Base-by-base conservation (phyloP, 306 rosid species). In the Abrus precatorius region DNA sequence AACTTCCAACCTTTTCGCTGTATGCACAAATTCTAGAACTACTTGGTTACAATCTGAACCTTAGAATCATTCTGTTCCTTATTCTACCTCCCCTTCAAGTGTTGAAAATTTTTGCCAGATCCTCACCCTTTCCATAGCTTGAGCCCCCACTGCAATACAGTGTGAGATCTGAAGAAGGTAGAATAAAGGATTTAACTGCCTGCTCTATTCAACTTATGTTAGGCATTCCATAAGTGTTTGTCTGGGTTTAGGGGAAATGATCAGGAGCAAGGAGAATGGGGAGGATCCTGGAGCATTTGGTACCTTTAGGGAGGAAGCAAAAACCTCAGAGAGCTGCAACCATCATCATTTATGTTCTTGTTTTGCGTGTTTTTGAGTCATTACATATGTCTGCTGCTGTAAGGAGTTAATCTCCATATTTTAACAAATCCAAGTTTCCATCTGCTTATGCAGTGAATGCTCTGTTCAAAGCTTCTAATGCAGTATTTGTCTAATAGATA, bases 401-500 rank as follows among this genome's bases (percentile, higher is more conserved):
- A 32, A 11, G 67, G 1, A 11, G 2, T 60, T 9, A 60, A 36
- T 30, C 8, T 60, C 32, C 14, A 60, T 60, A 60, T 41, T 62
- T 68, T 28, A 68, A 3, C 11, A 63, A 36, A 36, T 63, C 44
- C 47, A 65, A 40, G 33, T 65, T 65, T 7, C n/a, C 9, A 59
- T 30, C 50, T 12, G 5, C 33, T 1, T 49, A 27, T 28, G 63
- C 2, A 7, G 33, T n/a, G 11, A 70, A 50, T 33, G 6, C 49
- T 52, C 50, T 29, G n/a, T 7, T 70, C 4, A 49, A 36, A 36
- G 49, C 52, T 54, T 54, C 77, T 20, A 62, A 12, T 14, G 44
- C 62, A 50, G 32, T 50, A n/a, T 54, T 55, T 38, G 9, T 55
- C 40, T 9, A 72, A 55, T 27, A 55, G 32, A 72, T 55, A 54